Conservation (phyloP, 1,284 basidiomycete species). For the Schizophyllum amplum region DNA sequence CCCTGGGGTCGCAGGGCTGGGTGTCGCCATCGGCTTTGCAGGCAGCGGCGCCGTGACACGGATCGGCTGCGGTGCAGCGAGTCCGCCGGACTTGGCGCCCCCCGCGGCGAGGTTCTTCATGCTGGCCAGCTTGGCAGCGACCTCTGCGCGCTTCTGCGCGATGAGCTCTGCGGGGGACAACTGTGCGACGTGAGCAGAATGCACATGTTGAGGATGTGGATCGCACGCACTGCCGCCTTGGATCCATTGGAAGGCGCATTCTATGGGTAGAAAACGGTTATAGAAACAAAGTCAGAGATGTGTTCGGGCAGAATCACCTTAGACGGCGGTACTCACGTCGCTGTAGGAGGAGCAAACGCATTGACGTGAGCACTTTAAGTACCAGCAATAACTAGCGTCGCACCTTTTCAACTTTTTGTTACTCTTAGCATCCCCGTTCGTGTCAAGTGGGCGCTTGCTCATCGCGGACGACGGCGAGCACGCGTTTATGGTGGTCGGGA, state of each 20-base stretch:
- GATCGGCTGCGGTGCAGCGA: slow-evolving; percentile 9
- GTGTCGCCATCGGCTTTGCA: slow-evolving; percentile 25
- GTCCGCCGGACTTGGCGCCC: slow-evolving; percentile 18
- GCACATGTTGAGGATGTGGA: background rate
- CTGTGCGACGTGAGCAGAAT: background rate
- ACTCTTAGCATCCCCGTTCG: slow-evolving; percentile 35
- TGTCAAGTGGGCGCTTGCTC: slow-evolving; percentile 42
- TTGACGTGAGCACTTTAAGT: background rate
- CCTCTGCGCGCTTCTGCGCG: slow-evolving; percentile 75
- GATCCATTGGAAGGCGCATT: background rate
- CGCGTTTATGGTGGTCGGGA: background rate
- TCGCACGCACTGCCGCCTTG: background rate
- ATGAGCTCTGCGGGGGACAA: slow-evolving; percentile 47
- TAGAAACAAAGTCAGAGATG: background rate
- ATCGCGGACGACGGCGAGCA: slow-evolving; percentile 20
- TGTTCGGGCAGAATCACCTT: background rate
- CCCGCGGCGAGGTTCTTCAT: slow-evolving; percentile 50
- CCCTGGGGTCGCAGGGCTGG: slow-evolving; percentile 29
- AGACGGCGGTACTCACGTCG: background rate
- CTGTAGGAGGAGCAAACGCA: background rate
- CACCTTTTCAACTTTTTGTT: slow-evolving; percentile 69
- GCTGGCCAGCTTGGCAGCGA: slow-evolving; percentile 76
- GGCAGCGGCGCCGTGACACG: slow-evolving; percentile 2
- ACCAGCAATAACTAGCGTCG: no score
- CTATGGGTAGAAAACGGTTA: background rate